Evolutionary conservation across 1,284 basidiomycete genomes (phyloP), one percentile per base, ranked within the genome.

Genomic region (Cutaneotrichosporon arboriforme): DNA sequence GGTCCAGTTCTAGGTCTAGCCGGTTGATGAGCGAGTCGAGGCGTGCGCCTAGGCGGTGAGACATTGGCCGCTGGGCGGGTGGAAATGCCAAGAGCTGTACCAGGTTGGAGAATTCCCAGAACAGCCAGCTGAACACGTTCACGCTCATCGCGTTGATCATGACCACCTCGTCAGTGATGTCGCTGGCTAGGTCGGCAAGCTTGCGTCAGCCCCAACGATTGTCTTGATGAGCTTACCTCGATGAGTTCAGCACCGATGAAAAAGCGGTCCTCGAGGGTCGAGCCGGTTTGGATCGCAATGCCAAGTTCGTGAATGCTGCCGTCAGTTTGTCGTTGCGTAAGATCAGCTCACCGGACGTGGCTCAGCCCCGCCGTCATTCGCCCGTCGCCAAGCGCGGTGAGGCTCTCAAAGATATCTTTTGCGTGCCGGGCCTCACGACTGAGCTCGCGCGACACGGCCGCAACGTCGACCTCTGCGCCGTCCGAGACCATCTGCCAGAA

Each of bases 251-350:
- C 35, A 2, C 65, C 62, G 7, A 73, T 54, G 4, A 66, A 55
- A 22, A 61, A 58, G 52, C 65, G 61, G 18, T 68, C 66, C 17
- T 69, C 67, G 17, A 73, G 49, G 17, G 54, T 62, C 2, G 66
- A 68, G 14, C 68, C 68, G 0, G 62, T 60, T 44, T 58, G 57
- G 5, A 74, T 62, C 14, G 69, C 64, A 9, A 64, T 61, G 1
- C 65, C 68, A 7, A 72, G 59, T 50, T 74, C 68, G 62, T 68
- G 69, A 10, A 74, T 63, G 31, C 71, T 73, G 44, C n/a, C 8
- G 47, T 49, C 21, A 49, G 36, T n/a, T n/a, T n/a, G n/a, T n/a
- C n/a, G n/a, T n/a, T n/a, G n/a, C 44, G 7, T 57, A 36, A 54
- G 57, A 34, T 20, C 15, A 17, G 17, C 21, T 57, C 54, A 72